Evolutionary conservation across 164 flowering plant species (phyloP), one percentile per base, ranked within the genome.

Genomic region (Houttuynia cordata): DNA sequence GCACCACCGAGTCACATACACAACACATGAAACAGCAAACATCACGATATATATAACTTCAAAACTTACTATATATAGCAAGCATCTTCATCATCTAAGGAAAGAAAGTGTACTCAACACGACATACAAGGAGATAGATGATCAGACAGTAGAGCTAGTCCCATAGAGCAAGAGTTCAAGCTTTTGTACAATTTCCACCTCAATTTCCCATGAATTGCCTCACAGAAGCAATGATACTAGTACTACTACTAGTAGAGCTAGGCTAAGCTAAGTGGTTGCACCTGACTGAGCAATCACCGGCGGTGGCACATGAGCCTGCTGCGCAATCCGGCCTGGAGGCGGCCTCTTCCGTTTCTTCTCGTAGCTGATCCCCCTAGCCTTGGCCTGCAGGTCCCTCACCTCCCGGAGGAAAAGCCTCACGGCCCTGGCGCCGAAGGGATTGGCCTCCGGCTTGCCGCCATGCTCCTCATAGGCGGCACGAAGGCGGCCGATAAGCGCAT

Each of bases 371-470:
- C 95, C 95, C 50, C 95, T 76, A 5, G 95, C 95, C 62, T 81
- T 87, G 0, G 95, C 71, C 69, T 87, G 95, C 6, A 76, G 75
- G 10, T 87, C 88, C 1, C 91, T 74, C 30, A 87, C 87, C 67
- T 87, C 91, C 9, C 91, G 78, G 0, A 84, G 65, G 51, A 80
- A 84, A 34, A 84, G 87, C 65, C 88, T 73, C 19, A 87, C 86
- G 0, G 95, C 88, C 1, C 90, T 71, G 20, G 95, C 88, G 0
- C 85, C 94, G 51, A 87, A 87, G 10, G 94, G 94, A 74, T 87
- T 87, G 0, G 82, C 75, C 58, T 87, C 90, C 0, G 94, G 83
- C 71, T 76, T 75, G 17, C 94, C 94, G 0, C 94, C 94, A 55
- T 87, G 71, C 70, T 87, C 94, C 39, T 87, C 94, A 40, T 74